Evolutionary conservation across 495 filamentous ascomycete species (phyloP), one percentile per base, ranked within the genome.

Genomic region (Penicillium goetzii): DNA sequence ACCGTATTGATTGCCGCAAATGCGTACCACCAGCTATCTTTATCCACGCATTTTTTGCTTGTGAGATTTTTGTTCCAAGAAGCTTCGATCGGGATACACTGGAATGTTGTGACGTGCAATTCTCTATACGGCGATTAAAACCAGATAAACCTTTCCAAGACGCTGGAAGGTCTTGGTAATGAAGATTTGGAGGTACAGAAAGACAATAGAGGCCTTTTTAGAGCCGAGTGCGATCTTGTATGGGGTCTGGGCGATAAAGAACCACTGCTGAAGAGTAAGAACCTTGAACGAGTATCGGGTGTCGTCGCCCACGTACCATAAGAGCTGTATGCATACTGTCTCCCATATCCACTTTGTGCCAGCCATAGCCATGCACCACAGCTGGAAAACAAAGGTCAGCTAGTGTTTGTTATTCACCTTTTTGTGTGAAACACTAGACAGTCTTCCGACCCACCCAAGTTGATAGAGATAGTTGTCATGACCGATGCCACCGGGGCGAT

Each of bases 81-180:
- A 47, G 67, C 64, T 26, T 70, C 55, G 30, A 76, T 62, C 14
- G 74, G 74, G 7, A 58, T 62, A 61, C 72, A 77, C 30, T 71
- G 69, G 19, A 76, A 64, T 17, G 72, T 62, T 6, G 60, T 67
- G n/a, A 65, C 65, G 2, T 9, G 64, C 53, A 15, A 68, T 41
- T 34, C 60, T 60, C 68, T 68, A 76, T 4, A 60, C 61, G n/a
- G 51, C 19, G 9, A 68, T 57, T 21, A 76, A 57, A 11, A 14
- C 54, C 19, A 70, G 58, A 38, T 52, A 59, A 17, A 63, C 43
- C 51, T 62, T 73, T 26, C 66, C 58, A 4, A 68, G 41, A 25
- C 57, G 60, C 11, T 64, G 56, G 59, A 76, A 76, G 17, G 21
- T 32, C n/a, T 60, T 21, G 8, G 52, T 56, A n/a, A 63, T 62